These are phyloP conservation scores for Beauveria medogensis DNA, from an alignment of 2,329 filamentous ascomycete species.

Conservation along the genomic window DNA sequence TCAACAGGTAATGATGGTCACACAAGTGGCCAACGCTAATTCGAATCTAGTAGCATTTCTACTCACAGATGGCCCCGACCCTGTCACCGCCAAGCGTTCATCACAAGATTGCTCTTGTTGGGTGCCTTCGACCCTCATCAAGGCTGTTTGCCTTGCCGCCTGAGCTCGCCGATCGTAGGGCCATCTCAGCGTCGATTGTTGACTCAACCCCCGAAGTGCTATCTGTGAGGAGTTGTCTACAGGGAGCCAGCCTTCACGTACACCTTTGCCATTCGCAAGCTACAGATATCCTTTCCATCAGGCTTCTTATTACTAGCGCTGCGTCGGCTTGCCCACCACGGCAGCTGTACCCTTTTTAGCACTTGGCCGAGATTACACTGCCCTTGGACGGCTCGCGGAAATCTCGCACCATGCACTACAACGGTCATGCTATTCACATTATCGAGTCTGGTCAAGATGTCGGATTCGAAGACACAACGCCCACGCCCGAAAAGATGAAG, in stretches of 20 bases:
- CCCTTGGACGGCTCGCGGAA: not conserved
- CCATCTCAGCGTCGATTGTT: not conserved
- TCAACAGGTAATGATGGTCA: no score
- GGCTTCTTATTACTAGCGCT: not conserved
- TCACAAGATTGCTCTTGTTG: not conserved
- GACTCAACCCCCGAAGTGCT: not conserved
- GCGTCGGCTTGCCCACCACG: not conserved
- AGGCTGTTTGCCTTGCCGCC: not conserved
- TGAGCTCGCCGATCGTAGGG: conserved; percentile 3
- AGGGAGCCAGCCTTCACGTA: not conserved
- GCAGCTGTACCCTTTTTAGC: not conserved
- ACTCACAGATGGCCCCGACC: not conserved
- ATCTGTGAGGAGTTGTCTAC: not conserved
- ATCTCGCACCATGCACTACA: not conserved
- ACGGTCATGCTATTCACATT: conserved; percentile 2
- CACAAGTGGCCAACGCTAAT: not conserved
- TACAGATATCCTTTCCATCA: not conserved
- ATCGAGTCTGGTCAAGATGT: conserved; percentile 6
- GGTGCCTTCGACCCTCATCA: not conserved
- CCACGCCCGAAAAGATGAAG: conserved; percentile 8
- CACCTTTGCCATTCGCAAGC: not conserved
- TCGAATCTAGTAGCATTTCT: not conserved
- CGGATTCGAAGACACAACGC: not conserved
- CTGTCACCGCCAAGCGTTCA: not conserved
- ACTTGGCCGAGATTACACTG: not conserved